Base-by-base conservation (phyloP, 1,139 yeast genomes). In the Lodderomyces beijingensis region DNA sequence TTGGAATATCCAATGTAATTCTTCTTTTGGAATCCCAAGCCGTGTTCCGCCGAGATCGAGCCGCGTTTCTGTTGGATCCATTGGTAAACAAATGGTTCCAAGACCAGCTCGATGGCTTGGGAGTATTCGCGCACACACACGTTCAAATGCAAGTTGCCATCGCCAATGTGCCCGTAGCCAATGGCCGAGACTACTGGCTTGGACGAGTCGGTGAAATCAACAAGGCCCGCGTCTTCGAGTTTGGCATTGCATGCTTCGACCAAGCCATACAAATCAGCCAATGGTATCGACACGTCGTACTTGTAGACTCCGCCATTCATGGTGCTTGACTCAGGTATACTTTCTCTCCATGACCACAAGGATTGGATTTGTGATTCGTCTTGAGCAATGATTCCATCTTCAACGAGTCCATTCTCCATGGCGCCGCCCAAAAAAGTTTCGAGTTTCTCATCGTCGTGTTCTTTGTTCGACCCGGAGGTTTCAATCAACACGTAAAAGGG, bases 121-220 rank as follows among this genome's bases (percentile, higher is more conserved):
- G 73, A 72, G 59, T 89, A 89, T 48, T 77, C 72, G 53, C 96
- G 74, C n/a, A 87, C 94, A 30, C 93, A 79, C 32, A 89, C 93
- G 53, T 91, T 89, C 53, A 91, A 74, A 55, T 89, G 98, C 49
- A 89, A 69, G 60, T 89, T 89, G 34, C 97, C 96, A 53, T 89
- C 98, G 38, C 98, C 98, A 50, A 89, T 72, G 51, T 89, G 98
- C 16, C 98, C 98, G 50, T 89, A 91, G 1, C 97, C 98, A 42
- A 88, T 78, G 4, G 93, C 94, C 39, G 78, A 81, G 31, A 86
- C 79, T 4, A 84, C 96, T 4, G 96, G 96, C 43, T 68, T 68
- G 48, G 70, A 64, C 3, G 63, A 70, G 40, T 82, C 91, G 20
- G 77, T 74, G 28, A 75, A 67, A 36, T 84, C 87, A 15, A 82